Evolutionary conservation across 768 basidiomycete species (phyloP), one percentile per base, ranked within the genome.

Genomic region (Russula virescens): DNA sequence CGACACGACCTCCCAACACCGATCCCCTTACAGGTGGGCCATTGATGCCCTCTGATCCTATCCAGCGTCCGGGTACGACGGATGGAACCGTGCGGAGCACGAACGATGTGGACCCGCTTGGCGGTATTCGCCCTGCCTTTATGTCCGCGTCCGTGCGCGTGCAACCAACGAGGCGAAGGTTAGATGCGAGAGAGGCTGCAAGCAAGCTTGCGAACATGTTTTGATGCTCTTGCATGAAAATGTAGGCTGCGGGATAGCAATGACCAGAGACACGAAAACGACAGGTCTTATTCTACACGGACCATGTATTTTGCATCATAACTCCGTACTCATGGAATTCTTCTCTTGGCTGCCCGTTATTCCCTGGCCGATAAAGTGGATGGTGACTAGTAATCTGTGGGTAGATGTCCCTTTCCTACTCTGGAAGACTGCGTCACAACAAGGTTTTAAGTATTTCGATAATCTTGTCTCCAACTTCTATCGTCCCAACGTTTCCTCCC

Each of bases 161-260:
- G 50, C 84, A 85, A 67, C 85, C 88, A 16, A 83, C 83, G 53
- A 76, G 90, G 67, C 83, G 87, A 48, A 79, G 88, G 69, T 73
- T 96, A 68, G 94, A 97, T 72, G 87, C 93, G 11, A 79, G 87
- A 69, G 87, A 91, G 70, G 91, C 91, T 16, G 92, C 91, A 21
- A 90, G 90, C 71, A 94, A 94, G 73, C 80, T 94, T 60, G 92
- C 91, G 8, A 95, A 94, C 70, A 88, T 91, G 87, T 90, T 91
- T 71, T 91, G 76, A 71, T 25, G 40, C 19, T 23, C 47, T 43
- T 47, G 10, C 58, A 25, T 52, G 18, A 31, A 9, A 19, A 14
- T 58, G 42, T 58, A 43, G 35, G 31, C 51, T 53, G 26, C 21
- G 21, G 34, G 40, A 51, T 57, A 47, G 50, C n/a, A 40, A n/a